Conservation (phyloP, 148 eudicot genomes). For the Beta vulgaris region DNA sequence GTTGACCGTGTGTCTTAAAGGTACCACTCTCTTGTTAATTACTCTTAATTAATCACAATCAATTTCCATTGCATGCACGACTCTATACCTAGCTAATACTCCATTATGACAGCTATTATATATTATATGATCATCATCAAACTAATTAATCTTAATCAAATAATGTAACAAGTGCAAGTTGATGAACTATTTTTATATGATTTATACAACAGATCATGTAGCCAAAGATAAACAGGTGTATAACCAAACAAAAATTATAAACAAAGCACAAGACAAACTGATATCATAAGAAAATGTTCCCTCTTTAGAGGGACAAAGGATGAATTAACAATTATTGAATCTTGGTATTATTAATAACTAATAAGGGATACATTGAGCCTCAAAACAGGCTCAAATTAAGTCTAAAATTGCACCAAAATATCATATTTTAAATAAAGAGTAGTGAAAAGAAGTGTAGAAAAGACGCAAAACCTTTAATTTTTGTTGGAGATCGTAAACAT, state of each 20-base stretch:
- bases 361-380: constrained; percentile 12
- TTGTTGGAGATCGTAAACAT: constrained; percentile 2
- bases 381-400: constrained; percentile 1
- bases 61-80: constrained; percentile 16
- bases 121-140: not conserved
- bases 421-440: not conserved
- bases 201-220: constrained; percentile 10
- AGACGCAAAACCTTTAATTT: not conserved
- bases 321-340: not conserved
- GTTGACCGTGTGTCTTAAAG: constrained; percentile 27
- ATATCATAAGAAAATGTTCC: constrained; percentile 39
- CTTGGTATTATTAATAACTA: not conserved
- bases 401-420: constrained; percentile 16
- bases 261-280: constrained; percentile 31
- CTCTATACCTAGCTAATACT: constrained; percentile 15
- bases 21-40: not conserved
- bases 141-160: not conserved
- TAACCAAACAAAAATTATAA: constrained; percentile 18
- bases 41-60: not conserved
- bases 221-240: constrained; percentile 5
- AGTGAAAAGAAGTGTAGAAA: not conserved
- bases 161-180: constrained; percentile 4
- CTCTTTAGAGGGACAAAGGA: constrained; percentile 23
- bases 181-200: not conserved
- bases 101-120: constrained; percentile 10